phyloP scores from a whole-genome alignment of 169 alveolate genomes.

The Theileria equi region DNA sequence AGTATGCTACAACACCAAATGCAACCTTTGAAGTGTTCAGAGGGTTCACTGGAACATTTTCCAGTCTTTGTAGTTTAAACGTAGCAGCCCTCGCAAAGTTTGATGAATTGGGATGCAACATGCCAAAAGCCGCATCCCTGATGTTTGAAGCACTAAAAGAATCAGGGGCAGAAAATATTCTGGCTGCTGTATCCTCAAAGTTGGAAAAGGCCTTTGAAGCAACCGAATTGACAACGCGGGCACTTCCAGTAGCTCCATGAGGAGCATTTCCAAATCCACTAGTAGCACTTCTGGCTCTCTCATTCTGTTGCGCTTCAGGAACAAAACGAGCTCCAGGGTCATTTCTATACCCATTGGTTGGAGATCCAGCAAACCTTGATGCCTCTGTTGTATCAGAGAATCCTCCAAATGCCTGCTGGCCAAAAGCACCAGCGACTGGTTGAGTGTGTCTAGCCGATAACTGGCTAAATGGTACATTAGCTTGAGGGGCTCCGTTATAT shows the following conservation, averaged over 20 bases:
- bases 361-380: neutral
- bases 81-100: constrained; percentile 51
- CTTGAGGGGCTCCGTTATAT: neutral
- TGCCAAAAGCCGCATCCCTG: constrained; percentile 15
- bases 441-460: neutral
- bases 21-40: constrained; percentile 42
- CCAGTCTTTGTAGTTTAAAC: constrained; percentile 64
- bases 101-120: constrained; percentile 29
- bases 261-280: no score
- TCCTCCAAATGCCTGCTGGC: no score
- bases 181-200: constrained; percentile 25
- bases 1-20: constrained; percentile 68
- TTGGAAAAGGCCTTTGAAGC: constrained; percentile 9
- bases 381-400: neutral
- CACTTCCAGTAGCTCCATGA: no score
- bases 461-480: neutral
- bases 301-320: constrained; percentile 21
- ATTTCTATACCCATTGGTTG: neutral
- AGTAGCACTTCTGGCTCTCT: constrained; percentile 3
- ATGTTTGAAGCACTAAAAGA: constrained; percentile 9
- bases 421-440: no score
- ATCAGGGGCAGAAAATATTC: constrained; percentile 13
- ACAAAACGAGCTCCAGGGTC: neutral
- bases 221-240: no score
- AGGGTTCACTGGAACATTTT: constrained; percentile 64